Conservation (phyloP, 1,284 basidiomycete species). For the Rhodotorula sp. region DNA sequence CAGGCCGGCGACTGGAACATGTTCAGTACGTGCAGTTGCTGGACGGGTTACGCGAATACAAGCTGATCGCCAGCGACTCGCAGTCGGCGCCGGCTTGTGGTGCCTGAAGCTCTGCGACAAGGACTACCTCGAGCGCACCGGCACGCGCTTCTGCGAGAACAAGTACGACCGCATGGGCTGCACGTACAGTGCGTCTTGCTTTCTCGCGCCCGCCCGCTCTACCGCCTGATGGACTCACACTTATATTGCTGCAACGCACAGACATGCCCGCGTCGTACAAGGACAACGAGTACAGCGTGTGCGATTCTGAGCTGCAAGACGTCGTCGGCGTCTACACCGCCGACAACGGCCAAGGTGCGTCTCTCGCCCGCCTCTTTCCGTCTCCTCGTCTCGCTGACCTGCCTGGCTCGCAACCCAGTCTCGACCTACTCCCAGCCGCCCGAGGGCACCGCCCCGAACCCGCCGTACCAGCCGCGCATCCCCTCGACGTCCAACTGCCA, state of each 20-base stretch:
- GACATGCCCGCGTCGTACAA: constrained; percentile 64
- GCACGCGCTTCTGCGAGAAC: constrained; percentile 54
- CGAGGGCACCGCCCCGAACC: constrained; percentile 18
- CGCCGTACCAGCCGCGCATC: constrained; percentile 62
- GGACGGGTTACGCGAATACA: background rate
- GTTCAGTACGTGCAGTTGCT: background rate
- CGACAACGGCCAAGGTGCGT: constrained; percentile 17
- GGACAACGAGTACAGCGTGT: constrained; percentile 62
- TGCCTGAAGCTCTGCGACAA: constrained; percentile 25
- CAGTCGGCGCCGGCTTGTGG: background rate
- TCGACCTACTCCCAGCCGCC: constrained; percentile 53
- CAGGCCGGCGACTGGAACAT: constrained; percentile 35
- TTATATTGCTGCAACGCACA: background rate
- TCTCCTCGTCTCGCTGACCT: background rate
- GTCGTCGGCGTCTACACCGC: constrained; percentile 59
- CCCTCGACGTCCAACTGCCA: constrained; percentile 67
- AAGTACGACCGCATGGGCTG: constrained; percentile 65
- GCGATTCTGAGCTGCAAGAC: constrained; percentile 65
- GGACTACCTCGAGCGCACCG: background rate
- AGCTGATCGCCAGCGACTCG: background rate
- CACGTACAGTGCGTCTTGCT: constrained; percentile 31
- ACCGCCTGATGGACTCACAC: background rate
- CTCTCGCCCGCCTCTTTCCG: background rate
- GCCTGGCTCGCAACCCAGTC: background rate
- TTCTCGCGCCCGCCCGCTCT: no score